Conservation (phyloP, 2,329 filamentous ascomycete genomes). For the Diaporthe australafricana region DNA sequence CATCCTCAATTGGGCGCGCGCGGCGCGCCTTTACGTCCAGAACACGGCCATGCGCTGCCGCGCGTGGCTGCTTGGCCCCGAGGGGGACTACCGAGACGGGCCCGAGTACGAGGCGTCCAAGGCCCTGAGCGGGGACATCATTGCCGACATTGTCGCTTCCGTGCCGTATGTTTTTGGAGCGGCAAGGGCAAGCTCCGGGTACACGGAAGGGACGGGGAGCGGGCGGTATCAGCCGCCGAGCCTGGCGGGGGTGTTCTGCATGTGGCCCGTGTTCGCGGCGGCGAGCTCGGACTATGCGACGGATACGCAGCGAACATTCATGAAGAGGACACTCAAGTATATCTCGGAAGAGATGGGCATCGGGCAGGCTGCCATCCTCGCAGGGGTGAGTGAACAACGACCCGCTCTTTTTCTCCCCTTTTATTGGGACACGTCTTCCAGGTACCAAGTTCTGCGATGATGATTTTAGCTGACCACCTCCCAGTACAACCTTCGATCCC, state of each 20-base stretch:
- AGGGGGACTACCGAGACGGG: constrained; percentile 32
- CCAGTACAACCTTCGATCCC: constrained; percentile 33
- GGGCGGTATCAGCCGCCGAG: constrained; percentile 27
- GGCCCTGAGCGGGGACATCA: background rate
- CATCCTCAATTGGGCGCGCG: constrained; percentile 37
- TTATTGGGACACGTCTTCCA: no score
- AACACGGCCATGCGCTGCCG: constrained; percentile 35
- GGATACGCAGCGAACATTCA: constrained; percentile 32
- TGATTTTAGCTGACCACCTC: background rate
- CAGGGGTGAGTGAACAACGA: constrained; percentile 22
- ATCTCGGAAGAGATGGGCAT: constrained; percentile 38
- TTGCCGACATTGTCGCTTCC: constrained; percentile 32
- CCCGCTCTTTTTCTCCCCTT: background rate
- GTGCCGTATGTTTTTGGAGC: constrained; percentile 37
- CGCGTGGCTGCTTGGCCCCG: constrained; percentile 33
- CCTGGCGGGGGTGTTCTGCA: constrained; percentile 32
- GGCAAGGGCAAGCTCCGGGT: background rate
- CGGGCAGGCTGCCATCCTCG: constrained; percentile 36
- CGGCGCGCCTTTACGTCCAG: constrained; percentile 34
- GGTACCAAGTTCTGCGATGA: no score
- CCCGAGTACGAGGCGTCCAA: constrained; percentile 28
- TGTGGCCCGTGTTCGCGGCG: constrained; percentile 38
- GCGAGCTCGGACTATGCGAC: constrained; percentile 36
- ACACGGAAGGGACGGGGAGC: background rate
- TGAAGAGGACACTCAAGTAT: constrained; percentile 35